These are phyloP conservation scores for Maudiozyma pseudohumilis DNA, from an alignment of 805 yeast genomes.

Conservation along the genomic window DNA sequence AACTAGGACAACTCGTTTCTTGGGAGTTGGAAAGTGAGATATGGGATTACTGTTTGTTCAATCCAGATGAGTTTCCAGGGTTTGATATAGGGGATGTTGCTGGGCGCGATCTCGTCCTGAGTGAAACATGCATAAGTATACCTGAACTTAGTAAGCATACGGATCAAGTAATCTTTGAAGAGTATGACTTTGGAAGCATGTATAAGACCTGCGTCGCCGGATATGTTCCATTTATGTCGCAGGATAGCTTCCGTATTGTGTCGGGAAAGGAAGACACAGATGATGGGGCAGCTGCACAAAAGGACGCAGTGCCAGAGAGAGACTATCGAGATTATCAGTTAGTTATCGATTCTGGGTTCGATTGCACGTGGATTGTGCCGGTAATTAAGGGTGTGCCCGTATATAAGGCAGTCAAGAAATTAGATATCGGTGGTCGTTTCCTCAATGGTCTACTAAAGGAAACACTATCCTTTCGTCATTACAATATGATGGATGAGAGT, in stretches of 20 bases:
- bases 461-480: conserved; percentile 79
- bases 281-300: conserved; percentile 4
- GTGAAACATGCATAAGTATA: conserved; percentile 74
- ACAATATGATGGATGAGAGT: conserved; percentile 88
- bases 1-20: conserved; percentile 77
- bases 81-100: conserved; percentile 37
- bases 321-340: conserved; percentile 53
- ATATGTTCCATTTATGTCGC: conserved; percentile 52
- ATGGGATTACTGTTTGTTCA: conserved; percentile 73
- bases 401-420: conserved; percentile 65
- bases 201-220: conserved; percentile 57
- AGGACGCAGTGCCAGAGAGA: neutral
- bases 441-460: conserved; percentile 78
- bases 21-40: conserved; percentile 86
- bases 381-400: conserved; percentile 67
- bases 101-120: conserved; percentile 53
- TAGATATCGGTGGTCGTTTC: conserved; percentile 81
- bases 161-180: conserved; percentile 91
- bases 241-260: conserved; percentile 6
- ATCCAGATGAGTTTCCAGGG: conserved; percentile 35
- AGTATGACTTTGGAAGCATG: conserved; percentile 67
- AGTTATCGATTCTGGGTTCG: conserved; percentile 82
- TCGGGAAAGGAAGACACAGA: conserved; percentile 20
- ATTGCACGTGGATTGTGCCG: conserved; percentile 80
- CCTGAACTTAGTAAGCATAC: conserved; percentile 75